A percentile compares a stretch with the other conserved stretches of the same genome.
These are phyloP conservation scores for Trichoderma simmonsii DNA, from an alignment of 2,329 filamentous ascomycete species.

Conservation along the genomic window DNA sequence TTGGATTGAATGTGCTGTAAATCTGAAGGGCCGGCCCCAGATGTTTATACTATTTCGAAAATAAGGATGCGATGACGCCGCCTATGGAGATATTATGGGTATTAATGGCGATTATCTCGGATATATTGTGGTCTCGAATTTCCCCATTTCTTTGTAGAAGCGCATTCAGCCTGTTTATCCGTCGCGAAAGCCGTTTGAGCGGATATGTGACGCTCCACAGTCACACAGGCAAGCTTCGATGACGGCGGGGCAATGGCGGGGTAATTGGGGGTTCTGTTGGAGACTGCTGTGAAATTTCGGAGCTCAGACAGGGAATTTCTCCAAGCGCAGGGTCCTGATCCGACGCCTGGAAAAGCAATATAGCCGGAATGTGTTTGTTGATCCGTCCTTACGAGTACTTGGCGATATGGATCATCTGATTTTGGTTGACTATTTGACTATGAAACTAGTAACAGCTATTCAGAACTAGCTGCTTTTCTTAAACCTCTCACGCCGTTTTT, in stretches of 20 bases:
- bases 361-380: neutral
- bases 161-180: slow-evolving; percentile 14
- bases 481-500: too few species aligned
- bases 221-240: neutral
- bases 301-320: neutral
- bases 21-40: neutral
- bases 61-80: neutral
- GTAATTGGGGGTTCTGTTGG: slow-evolving; percentile 6
- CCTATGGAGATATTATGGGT: slow-evolving; percentile 1
- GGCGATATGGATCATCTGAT: neutral
- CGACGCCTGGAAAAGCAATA: neutral
- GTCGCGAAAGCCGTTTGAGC: neutral
- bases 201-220: slow-evolving; percentile 5
- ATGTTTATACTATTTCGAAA: slow-evolving; percentile 3
- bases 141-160: neutral
- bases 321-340: neutral
- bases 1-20: neutral
- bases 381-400: neutral
- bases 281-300: neutral
- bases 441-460: neutral
- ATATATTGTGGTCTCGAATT: slow-evolving; percentile 3
- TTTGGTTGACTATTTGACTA: neutral
- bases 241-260: slow-evolving; percentile 16
- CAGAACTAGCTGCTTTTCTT: neutral
- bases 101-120: slow-evolving; percentile 9